These are phyloP conservation scores for Curvularia eragrostidis DNA, from an alignment of 2,329 filamentous ascomycete genomes.

Conservation along the genomic window DNA sequence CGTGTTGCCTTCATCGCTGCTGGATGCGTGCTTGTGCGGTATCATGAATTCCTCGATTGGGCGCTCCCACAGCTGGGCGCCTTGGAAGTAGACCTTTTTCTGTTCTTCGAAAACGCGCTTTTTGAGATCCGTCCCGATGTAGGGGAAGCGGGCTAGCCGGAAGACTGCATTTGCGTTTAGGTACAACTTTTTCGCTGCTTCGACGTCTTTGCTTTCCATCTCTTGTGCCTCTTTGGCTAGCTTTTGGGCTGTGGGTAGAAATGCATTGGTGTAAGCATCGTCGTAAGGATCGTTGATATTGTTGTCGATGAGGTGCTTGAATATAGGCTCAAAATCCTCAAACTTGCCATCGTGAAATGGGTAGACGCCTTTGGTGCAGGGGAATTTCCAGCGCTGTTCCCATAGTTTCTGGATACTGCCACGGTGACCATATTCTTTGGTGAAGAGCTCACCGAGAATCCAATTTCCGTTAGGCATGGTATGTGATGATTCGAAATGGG, in stretches of 20 bases:
- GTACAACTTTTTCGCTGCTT: conserved; percentile 65
- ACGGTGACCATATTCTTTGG: conserved; percentile 46
- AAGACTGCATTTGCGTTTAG: conserved; percentile 75
- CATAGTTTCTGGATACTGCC: conserved; percentile 44
- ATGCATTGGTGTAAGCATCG: conserved; percentile 67
- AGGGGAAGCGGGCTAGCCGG: conserved; percentile 74
- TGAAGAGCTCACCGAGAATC: conserved; percentile 48
- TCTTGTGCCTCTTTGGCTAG: conserved; percentile 59
- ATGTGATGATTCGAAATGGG: background rate
- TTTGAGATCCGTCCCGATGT: conserved; percentile 58
- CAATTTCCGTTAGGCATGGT: conserved; percentile 40
- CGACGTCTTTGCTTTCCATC: conserved; percentile 45
- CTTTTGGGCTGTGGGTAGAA: conserved; percentile 65
- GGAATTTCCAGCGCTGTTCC: conserved; percentile 46
- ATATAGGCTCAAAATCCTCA: conserved; percentile 72
- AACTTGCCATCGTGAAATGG: conserved; percentile 75
- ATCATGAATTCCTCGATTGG: conserved; percentile 67
- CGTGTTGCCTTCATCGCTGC: conserved; percentile 59
- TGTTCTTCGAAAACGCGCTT: conserved; percentile 69
- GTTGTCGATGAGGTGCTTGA: conserved; percentile 50
- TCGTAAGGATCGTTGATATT: conserved; percentile 70
- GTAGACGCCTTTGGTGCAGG: conserved; percentile 60
- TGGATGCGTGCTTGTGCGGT: conserved; percentile 60
- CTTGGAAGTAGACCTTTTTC: conserved; percentile 68
- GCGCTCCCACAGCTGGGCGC: conserved; percentile 51